These are phyloP conservation scores for Decorospora gaudefroyi DNA, from an alignment of 2,329 filamentous ascomycete genomes.

Conservation along the genomic window DNA sequence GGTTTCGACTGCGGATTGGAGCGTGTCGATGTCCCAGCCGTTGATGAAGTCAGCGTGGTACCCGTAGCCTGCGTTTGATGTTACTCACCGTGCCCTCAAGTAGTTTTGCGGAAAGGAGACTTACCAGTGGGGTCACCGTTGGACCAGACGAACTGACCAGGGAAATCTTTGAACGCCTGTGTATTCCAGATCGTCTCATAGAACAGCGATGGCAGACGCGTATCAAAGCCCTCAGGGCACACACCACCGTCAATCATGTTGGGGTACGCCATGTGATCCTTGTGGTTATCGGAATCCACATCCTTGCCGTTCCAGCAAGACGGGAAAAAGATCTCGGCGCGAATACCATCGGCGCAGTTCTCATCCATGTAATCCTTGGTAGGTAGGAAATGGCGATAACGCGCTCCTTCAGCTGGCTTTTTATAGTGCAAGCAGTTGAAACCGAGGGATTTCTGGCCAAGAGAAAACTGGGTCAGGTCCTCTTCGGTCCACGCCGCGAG, in stretches of 20 bases:
- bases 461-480: constrained; percentile 69
- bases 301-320: constrained; percentile 72
- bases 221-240: constrained; percentile 60
- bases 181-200: constrained; percentile 64
- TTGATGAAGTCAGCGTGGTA: constrained; percentile 73
- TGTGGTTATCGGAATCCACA: constrained; percentile 62
- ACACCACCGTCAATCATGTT: constrained; percentile 57
- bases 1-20: constrained; percentile 68
- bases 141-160: constrained; percentile 67
- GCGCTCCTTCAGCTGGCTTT: constrained; percentile 66
- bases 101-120: constrained; percentile 46
- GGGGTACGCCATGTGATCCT: constrained; percentile 69
- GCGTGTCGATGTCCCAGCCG: constrained; percentile 69
- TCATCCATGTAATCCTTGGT: constrained; percentile 78
- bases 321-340: constrained; percentile 72
- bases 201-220: constrained; percentile 63
- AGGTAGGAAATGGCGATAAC: constrained; percentile 81
- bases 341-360: constrained; percentile 80
- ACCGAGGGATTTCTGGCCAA: constrained; percentile 80
- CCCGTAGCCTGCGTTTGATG: constrained; percentile 63
- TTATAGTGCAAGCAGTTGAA: constrained; percentile 95
- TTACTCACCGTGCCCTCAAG: constrained; percentile 16
- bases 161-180: constrained; percentile 55
- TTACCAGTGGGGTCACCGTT: constrained; percentile 74
- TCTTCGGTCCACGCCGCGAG: constrained; percentile 71